Evolutionary conservation across 345 rosid species (phyloP), one percentile per base, ranked within the genome.

Genomic region (Arabis alpina): DNA sequence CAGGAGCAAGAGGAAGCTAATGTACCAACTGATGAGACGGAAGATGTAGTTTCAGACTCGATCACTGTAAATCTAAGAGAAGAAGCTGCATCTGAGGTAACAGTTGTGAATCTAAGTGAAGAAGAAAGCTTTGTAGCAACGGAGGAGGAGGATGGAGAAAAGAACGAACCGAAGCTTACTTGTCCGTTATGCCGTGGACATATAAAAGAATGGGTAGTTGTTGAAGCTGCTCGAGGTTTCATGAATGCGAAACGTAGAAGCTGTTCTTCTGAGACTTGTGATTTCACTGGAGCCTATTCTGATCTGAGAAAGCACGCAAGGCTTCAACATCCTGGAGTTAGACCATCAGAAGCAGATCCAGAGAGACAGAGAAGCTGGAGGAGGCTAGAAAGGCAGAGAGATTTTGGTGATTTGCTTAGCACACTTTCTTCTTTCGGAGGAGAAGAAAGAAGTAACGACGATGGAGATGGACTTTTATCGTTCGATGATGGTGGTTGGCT

Each of bases 231-330:
- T 13, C 83, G 98, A 32, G 61, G 57, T 16, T 94, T 86, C 79
- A 89, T 94, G 99, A 89, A 94, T 78, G 78, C 91, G 13, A 94
- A 91, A 74, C 64, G 77, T 10, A 87, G 99, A 75, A 84, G 91
- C 73, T 94, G 99, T 85, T 86, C 99, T 34, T 83, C 85, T 25
- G 99, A 91, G 81, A 76, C 84, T 2, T 94, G 99, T 75, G 81
- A 85, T 8, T 94, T 79, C 79, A 82, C 62, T 24, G 99, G 99
- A 41, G 80, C 85, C 0, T 94, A 94, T 71, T 56, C 86, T 0
- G 98, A 94, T 77, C 88, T 91, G 25, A 85, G 99, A 81, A 91
- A 88, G 77, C 99, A 94, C 73, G 98, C 99, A 3, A 87, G 97
- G 82, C 37, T 80, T 14, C 89, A 74, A 54, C 99, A 94, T 71